Conservation (phyloP, 306 rosid species). For the Luffa acutangula region DNA sequence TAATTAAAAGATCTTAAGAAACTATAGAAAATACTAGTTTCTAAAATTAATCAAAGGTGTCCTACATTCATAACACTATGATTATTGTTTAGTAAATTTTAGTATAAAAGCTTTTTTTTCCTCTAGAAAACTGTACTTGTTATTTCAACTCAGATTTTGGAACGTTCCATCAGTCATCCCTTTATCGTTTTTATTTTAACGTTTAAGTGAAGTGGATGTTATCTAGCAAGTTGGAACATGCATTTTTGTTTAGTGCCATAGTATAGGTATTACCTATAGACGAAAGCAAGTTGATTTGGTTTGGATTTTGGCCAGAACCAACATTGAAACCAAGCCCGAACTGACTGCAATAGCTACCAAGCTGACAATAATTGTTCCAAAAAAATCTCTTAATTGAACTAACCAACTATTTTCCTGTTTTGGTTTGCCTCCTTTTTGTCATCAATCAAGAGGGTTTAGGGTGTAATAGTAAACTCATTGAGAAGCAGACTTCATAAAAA, state of each 20-base stretch:
- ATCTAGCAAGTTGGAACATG: neutral
- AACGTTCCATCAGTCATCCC: neutral
- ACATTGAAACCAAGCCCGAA: neutral
- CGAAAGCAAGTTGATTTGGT: neutral
- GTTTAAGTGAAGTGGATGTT: neutral
- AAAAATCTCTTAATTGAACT: neutral
- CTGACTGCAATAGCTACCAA: neutral
- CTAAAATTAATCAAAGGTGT: too few relatives aligned
- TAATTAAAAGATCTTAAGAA: too few relatives aligned
- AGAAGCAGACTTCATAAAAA: neutral
- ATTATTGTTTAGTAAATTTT: neutral
- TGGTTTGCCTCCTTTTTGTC: neutral
- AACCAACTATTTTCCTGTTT: neutral
- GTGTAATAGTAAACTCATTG: neutral
- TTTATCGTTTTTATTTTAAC: slow-evolving; percentile 7
- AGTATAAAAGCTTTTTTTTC: neutral
- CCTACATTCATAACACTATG: neutral
- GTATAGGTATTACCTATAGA: neutral
- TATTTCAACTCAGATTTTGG: neutral
- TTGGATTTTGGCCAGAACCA: neutral
- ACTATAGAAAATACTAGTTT: too few relatives aligned
- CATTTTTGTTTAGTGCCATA: neutral
- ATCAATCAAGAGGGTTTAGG: neutral
- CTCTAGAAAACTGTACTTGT: neutral
- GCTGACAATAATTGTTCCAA: neutral